Conservation (phyloP, 1,284 basidiomycete species). For the Pulveroboletus sp. region DNA sequence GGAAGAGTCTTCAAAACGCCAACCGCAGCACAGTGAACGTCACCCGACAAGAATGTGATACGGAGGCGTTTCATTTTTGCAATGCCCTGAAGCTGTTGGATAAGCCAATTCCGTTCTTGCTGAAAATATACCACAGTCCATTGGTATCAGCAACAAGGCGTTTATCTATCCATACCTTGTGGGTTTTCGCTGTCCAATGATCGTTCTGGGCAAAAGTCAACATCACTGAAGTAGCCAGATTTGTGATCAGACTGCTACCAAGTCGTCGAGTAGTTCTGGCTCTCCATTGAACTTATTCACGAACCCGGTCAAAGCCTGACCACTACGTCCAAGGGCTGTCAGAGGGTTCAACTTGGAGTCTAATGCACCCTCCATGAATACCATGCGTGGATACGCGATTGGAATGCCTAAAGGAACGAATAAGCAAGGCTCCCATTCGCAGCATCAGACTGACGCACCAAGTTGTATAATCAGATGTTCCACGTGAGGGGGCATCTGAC, state of each 20-base stretch:
- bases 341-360: slow-evolving; percentile 84
- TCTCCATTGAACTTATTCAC: slow-evolving; percentile 93
- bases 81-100: slow-evolving; percentile 75
- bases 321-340: slow-evolving; percentile 65
- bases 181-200: slow-evolving; percentile 83
- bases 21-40: slow-evolving; percentile 89
- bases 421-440: not conserved
- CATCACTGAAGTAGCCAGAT: not conserved
- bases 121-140: slow-evolving; percentile 34
- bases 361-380: slow-evolving; percentile 79
- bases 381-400: slow-evolving; percentile 91
- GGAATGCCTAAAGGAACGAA: slow-evolving; percentile 56
- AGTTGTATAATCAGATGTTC: slow-evolving; percentile 84
- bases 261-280: slow-evolving; percentile 88
- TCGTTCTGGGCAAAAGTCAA: slow-evolving; percentile 59
- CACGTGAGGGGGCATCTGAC: slow-evolving; percentile 58
- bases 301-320: slow-evolving; percentile 74
- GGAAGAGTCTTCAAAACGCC: slow-evolving; percentile 72
- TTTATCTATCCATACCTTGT: slow-evolving; percentile 56
- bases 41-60: slow-evolving; percentile 85
- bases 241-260: slow-evolving; percentile 50
- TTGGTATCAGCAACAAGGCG: not conserved
- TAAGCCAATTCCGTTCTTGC: slow-evolving; percentile 89
- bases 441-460: slow-evolving; percentile 44
- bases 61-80: slow-evolving; percentile 64